Conservation (phyloP, 441 rosid genomes). For the Breynia disticha region DNA sequence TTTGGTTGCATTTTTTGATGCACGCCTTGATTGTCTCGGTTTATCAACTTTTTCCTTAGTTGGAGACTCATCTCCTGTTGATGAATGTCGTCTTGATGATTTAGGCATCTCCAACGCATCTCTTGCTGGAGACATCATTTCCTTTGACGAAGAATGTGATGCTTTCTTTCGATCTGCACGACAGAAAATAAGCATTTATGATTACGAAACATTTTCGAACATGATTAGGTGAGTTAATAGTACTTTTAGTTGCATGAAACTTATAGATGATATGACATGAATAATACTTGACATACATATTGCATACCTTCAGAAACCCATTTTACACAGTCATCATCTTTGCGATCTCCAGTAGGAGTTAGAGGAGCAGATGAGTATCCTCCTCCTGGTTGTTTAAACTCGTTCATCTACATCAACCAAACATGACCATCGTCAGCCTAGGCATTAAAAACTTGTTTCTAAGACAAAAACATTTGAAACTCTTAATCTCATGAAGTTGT, state of each 20-base stretch:
- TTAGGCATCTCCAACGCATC: slow-evolving; percentile 36
- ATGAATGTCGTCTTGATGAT: slow-evolving; percentile 40
- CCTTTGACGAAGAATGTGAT: slow-evolving; percentile 5
- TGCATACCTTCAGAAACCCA: slow-evolving; percentile 40
- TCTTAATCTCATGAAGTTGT: not conserved
- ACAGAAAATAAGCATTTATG: not conserved
- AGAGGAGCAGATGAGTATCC: slow-evolving; percentile 23
- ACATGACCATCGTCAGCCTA: not conserved
- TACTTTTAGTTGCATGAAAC: no score
- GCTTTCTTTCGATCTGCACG: no score
- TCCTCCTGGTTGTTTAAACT: slow-evolving; percentile 29
- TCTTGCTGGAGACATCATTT: slow-evolving; percentile 14
- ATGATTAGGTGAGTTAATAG: no score
- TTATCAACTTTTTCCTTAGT: slow-evolving; percentile 33
- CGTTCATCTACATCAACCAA: slow-evolving; percentile 46
- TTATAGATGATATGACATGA: no score
- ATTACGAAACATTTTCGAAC: no score
- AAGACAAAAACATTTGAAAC: not conserved
- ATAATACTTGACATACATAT: no score
- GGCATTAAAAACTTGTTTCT: no score
- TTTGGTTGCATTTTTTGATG: slow-evolving; percentile 31
- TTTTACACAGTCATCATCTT: slow-evolving; percentile 20
- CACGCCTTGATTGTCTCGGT: slow-evolving; percentile 30
- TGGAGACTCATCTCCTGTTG: slow-evolving; percentile 24
- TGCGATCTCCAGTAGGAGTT: slow-evolving; percentile 15